A percentile compares a stretch with the other conserved stretches of the same genome.
phyloP scores from a whole-genome alignment of 225 moss, liverwort and hornwort genomes.

The Polytrichum commune region DNA sequence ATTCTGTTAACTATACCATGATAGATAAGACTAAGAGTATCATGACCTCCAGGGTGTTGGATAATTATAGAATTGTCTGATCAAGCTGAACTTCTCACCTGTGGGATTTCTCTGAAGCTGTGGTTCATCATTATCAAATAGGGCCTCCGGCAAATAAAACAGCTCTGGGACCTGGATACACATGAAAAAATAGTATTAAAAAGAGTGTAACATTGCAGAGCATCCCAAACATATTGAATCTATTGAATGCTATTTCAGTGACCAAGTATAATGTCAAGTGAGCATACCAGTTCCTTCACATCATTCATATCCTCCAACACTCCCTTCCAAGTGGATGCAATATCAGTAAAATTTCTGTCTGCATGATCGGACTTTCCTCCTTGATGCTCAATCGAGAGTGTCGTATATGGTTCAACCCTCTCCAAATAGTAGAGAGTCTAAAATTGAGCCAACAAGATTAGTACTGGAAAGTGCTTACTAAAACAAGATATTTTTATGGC shows the following conservation, averaged over 20 bases:
- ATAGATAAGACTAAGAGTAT: no score
- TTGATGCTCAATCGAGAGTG: slow-evolving; percentile 69
- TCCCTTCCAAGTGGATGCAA: slow-evolving; percentile 80
- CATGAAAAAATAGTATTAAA: neutral
- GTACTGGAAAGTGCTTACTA: neutral
- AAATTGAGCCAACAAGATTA: no score
- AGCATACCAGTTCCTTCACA: slow-evolving; percentile 92
- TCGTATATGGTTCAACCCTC: slow-evolving; percentile 87
- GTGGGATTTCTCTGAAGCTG: slow-evolving; percentile 48
- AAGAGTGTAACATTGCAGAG: no score
- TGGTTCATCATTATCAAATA: slow-evolving; percentile 63
- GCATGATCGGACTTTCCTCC: slow-evolving; percentile 66
- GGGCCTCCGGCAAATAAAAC: slow-evolving; percentile 90
- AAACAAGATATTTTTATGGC: no score
- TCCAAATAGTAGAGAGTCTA: slow-evolving; percentile 82
- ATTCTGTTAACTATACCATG: no score
- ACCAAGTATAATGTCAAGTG: no score
- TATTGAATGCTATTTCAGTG: no score
- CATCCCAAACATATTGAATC: no score
- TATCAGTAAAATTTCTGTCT: slow-evolving; percentile 67
- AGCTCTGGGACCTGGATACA: slow-evolving; percentile 82
- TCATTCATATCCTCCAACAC: slow-evolving; percentile 84
- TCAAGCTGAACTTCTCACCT: neutral
- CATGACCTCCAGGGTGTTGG: no score
- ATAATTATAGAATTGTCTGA: no score